phyloP scores from a whole-genome alignment of 148 eudicot genomes.

The Suaeda aralocaspica region DNA sequence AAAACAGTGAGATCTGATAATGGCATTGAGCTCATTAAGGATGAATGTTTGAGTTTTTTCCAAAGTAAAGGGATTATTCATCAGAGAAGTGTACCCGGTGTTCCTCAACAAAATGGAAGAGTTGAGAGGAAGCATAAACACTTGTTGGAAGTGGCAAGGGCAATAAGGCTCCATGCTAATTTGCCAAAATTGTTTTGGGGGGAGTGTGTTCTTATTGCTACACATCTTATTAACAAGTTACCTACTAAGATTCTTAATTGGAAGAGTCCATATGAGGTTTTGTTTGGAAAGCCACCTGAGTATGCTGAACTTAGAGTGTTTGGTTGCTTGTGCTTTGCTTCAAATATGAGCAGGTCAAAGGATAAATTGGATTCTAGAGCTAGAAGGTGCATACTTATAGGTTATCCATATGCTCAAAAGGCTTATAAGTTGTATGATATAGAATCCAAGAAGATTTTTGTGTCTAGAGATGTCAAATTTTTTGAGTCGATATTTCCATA shows the following conservation, averaged over 20 bases:
- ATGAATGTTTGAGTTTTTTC: neutral
- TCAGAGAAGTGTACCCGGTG: neutral
- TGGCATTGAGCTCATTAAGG: neutral
- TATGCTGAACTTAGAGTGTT: neutral
- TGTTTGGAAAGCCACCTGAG: neutral
- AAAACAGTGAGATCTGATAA: neutral
- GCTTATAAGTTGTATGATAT: neutral
- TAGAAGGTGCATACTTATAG: neutral
- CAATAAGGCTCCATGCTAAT: neutral
- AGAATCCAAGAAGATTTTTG: neutral
- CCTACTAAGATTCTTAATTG: neutral
- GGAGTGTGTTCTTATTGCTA: neutral
- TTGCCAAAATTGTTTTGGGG: neutral
- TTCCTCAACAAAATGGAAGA: neutral
- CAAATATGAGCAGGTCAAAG: rapidly evolving
- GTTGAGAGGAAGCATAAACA: neutral
- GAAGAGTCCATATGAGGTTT: neutral
- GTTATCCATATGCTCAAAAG: neutral
- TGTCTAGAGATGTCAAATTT: neutral
- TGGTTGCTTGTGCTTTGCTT: neutral
- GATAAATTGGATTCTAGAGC: neutral
- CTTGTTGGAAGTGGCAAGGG: neutral
- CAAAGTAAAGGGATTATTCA: neutral
- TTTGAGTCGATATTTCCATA: neutral
- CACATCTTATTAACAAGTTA: neutral